A percentile compares a stretch with the other conserved stretches of the same genome.
Evolutionary conservation across 1,284 basidiomycete genomes (phyloP).

Genomic region (Moniliophthora roreri): DNA sequence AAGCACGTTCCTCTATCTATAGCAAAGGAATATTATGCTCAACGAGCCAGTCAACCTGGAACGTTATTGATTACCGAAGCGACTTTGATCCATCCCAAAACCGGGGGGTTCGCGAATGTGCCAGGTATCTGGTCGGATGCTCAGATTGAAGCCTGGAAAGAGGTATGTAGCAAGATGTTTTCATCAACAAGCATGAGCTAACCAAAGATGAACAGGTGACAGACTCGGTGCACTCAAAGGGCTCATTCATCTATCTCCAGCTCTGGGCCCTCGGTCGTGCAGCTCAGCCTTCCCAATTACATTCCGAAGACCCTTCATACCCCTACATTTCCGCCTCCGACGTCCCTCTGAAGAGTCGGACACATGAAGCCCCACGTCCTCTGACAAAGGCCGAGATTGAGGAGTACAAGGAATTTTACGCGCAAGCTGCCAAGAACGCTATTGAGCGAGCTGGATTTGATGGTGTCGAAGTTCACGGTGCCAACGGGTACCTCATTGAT

Average conservation of each 20-base stretch:
- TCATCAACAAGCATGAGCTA: too few relatives aligned
- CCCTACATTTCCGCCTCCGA: constrained; percentile 17
- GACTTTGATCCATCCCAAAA: constrained; percentile 30
- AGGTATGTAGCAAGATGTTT: constrained; percentile 21
- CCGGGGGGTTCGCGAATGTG: constrained; percentile 25
- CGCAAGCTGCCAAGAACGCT: constrained; percentile 33
- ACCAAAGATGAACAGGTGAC: constrained; percentile 23
- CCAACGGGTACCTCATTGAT: constrained; percentile 37
- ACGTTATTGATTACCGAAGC: constrained; percentile 39
- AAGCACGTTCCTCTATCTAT: constrained; percentile 26
- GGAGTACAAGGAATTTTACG: constrained; percentile 32
- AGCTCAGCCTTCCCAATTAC: constrained; percentile 29
- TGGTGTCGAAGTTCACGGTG: constrained; percentile 31
- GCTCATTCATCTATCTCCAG: constrained; percentile 43
- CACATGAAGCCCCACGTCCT: constrained; percentile 16
- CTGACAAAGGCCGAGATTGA: constrained; percentile 34
- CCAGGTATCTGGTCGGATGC: constrained; percentile 36
- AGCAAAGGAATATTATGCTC: constrained; percentile 33
- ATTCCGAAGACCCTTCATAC: constrained; percentile 18
- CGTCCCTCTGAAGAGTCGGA: constrained; percentile 13
- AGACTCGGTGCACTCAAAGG: constrained; percentile 37
- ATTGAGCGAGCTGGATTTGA: constrained; percentile 26
- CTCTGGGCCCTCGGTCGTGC: constrained; percentile 46
- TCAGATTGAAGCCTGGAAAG: constrained; percentile 40
- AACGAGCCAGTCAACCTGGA: constrained; percentile 32